Percentiles rank a stretch among this genome's conserved stretches.
Evolutionary conservation across 352 stramenopile genomes (phyloP).

Genomic region (Hyaloperonospora brassicae): DNA sequence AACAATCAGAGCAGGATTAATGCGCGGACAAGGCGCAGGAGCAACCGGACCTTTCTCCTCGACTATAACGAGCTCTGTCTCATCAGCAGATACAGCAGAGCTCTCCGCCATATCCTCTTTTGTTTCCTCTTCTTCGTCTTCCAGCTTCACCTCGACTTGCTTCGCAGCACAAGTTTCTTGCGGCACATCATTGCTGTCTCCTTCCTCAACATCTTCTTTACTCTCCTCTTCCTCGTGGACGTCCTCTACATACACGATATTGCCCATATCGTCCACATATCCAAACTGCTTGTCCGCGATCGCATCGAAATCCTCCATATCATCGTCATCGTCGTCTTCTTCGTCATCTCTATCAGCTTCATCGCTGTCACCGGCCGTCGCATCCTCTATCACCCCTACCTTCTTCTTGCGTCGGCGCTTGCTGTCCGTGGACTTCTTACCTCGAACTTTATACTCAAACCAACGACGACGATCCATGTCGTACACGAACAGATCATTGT

Average conservation of each 20-base stretch:
- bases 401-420: constrained; percentile 65
- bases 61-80: constrained; percentile 11
- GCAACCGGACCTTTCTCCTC: constrained; percentile 23
- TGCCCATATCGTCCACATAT: constrained; percentile 92
- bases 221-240: constrained; percentile 73
- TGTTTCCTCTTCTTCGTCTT: constrained; percentile 32
- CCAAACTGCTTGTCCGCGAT: constrained; percentile 91
- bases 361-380: constrained; percentile 2
- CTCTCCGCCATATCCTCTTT: constrained; percentile 30
- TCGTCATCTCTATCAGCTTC: constrained; percentile 40
- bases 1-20: constrained; percentile 85
- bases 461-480: constrained; percentile 94
- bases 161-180: constrained; percentile 1
- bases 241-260: constrained; percentile 93
- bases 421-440: constrained; percentile 67
- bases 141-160: constrained; percentile 22
- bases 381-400: constrained; percentile 31
- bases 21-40: constrained; percentile 63
- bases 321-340: constrained; percentile 54
- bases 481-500: constrained; percentile 95
- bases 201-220: constrained; percentile 31
- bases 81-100: constrained; percentile 12
- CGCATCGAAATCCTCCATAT: constrained; percentile 75
- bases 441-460: constrained; percentile 88
- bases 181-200: constrained; percentile 8